Evolutionary conservation across 163 green algal genomes (phyloP).

Genomic region (Trebouxia gelatinosa): DNA sequence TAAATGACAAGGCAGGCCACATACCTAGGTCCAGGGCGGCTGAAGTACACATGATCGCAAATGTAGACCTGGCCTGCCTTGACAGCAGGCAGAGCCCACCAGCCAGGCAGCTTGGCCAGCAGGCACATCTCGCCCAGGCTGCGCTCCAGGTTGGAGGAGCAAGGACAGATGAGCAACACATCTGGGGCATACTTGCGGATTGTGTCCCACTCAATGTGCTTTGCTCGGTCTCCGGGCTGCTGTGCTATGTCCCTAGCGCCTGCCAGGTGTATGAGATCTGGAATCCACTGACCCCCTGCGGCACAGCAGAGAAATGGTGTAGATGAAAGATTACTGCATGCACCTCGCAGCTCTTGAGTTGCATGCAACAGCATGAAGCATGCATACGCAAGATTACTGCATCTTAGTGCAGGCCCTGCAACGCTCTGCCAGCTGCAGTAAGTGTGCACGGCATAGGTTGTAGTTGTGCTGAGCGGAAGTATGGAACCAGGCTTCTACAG

Average conservation of each 20-base stretch:
- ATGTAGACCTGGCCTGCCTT: conserved; percentile 71
- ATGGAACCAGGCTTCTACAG: conserved; percentile 98
- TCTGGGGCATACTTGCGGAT: conserved; percentile 39
- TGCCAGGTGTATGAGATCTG: conserved; percentile 83
- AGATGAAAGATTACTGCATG: too few relatives aligned
- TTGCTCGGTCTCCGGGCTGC: conserved; percentile 41
- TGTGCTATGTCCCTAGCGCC: conserved; percentile 60
- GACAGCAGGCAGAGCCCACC: conserved; percentile 89
- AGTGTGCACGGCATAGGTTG: conserved; percentile 75
- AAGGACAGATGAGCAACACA: conserved; percentile 65
- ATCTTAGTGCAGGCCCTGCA: background rate
- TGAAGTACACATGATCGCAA: conserved; percentile 56
- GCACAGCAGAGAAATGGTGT: background rate
- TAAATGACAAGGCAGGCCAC: too few relatives aligned
- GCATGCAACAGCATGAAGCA: too few relatives aligned
- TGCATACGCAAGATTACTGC: too few relatives aligned
- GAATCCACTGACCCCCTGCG: conserved; percentile 79
- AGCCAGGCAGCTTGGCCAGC: conserved; percentile 77
- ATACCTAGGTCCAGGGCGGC: conserved; percentile 44
- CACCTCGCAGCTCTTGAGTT: too few relatives aligned
- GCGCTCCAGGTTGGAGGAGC: conserved; percentile 8
- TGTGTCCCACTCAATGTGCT: conserved; percentile 59
- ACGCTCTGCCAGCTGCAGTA: background rate
- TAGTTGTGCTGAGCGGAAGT: conserved; percentile 96
- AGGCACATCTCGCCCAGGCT: conserved; percentile 40